These are phyloP conservation scores for Fusarium scirpi DNA, from an alignment of 2,329 filamentous ascomycete genomes.

Conservation along the genomic window DNA sequence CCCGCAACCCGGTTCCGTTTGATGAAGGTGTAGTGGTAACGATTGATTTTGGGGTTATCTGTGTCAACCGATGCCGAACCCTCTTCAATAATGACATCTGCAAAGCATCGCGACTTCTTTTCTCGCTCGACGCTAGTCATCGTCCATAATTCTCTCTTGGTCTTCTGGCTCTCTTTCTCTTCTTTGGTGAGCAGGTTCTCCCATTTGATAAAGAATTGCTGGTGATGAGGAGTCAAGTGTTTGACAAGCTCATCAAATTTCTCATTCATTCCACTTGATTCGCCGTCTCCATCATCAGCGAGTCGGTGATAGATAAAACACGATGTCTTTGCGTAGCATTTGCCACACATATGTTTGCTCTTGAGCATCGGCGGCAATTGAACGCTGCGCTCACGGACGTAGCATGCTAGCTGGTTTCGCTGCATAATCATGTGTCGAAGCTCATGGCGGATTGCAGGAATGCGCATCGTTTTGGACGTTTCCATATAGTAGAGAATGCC, in stretches of 20 bases:
- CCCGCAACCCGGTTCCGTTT: constrained; percentile 71
- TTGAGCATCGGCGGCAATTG: constrained; percentile 89
- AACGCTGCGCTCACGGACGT: constrained; percentile 81
- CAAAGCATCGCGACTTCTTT: constrained; percentile 88
- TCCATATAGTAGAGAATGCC: constrained; percentile 97
- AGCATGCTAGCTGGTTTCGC: constrained; percentile 88
- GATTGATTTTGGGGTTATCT: constrained; percentile 85
- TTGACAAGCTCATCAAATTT: constrained; percentile 85
- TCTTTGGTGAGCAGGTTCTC: constrained; percentile 93
- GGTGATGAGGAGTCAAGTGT: constrained; percentile 80
- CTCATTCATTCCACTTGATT: constrained; percentile 82
- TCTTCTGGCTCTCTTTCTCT: constrained; percentile 88
- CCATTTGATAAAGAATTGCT: constrained; percentile 93
- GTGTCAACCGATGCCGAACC: constrained; percentile 78
- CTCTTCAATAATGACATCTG: constrained; percentile 85
- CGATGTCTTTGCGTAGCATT: constrained; percentile 89
- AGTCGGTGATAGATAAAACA: constrained; percentile 97
- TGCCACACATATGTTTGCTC: constrained; percentile 82
- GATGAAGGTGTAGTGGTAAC: constrained; percentile 86
- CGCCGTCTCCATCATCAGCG: constrained; percentile 83
- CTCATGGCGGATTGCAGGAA: constrained; percentile 87
- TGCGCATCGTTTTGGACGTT: constrained; percentile 84
- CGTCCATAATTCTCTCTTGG: constrained; percentile 92
- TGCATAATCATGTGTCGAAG: constrained; percentile 97
- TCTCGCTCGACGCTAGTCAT: constrained; percentile 92